A percentile compares a stretch with the other conserved stretches of the same genome.
These are phyloP conservation scores for Solanum aculeatissimum DNA, from an alignment of 305 asterid genomes.

Conservation along the genomic window DNA sequence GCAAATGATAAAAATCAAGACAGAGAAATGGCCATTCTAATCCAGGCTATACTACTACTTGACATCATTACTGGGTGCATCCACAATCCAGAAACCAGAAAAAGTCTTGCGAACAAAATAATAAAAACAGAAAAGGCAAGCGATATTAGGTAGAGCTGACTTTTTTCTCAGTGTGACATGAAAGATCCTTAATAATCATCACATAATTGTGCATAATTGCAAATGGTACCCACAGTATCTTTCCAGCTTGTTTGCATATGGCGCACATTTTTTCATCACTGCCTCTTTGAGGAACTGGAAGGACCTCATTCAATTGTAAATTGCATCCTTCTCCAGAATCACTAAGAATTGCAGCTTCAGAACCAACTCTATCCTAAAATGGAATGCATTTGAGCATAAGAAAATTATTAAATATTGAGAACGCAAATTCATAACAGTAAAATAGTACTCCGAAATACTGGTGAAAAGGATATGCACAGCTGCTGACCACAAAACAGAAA, in stretches of 20 bases:
- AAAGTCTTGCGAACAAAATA: background rate
- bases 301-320: conserved; percentile 8
- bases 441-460: background rate
- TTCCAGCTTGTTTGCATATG: conserved; percentile 47
- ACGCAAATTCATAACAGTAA: background rate
- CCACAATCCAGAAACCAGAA: background rate
- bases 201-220: conserved; percentile 6
- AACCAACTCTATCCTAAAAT: conserved; percentile 43
- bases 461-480: background rate
- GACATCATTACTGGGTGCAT: background rate
- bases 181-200: background rate
- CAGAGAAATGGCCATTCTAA: background rate
- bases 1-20: conserved; percentile 5
- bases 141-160: background rate
- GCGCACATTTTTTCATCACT: conserved; percentile 22
- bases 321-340: conserved; percentile 16
- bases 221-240: conserved; percentile 70
- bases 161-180: background rate
- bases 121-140: conserved; percentile 1
- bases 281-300: conserved; percentile 21
- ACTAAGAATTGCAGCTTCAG: conserved; percentile 31
- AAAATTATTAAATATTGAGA: background rate
- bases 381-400: background rate
- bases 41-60: background rate
- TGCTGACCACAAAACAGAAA: background rate